Percentiles rank a stretch among this genome's conserved stretches.
phyloP scores from a whole-genome alignment of 2,329 filamentous ascomycete genomes.

The Fusarium sp. region DNA sequence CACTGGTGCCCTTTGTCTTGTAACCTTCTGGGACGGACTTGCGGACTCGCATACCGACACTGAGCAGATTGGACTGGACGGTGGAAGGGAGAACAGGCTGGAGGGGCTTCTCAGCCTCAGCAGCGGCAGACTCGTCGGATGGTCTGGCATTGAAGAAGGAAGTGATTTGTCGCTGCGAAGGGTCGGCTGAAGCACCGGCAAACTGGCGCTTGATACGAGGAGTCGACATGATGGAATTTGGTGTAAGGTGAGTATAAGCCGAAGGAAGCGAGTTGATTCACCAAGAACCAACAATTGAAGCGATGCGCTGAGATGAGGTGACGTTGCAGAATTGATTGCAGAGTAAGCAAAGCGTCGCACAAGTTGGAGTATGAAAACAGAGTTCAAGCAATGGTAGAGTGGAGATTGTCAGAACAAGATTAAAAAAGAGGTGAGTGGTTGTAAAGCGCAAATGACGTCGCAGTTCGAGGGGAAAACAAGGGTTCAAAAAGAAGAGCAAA shows the following conservation, averaged over 20 bases:
- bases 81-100: constrained; percentile 70
- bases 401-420: constrained; percentile 35
- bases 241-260: neutral
- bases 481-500: constrained; percentile 34
- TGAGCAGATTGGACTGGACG: constrained; percentile 86
- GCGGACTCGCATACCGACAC: constrained; percentile 92
- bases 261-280: neutral
- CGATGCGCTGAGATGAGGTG: constrained; percentile 16
- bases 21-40: constrained; percentile 96
- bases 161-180: constrained; percentile 73
- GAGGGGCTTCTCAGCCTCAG: constrained; percentile 44
- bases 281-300: constrained; percentile 5
- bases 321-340: constrained; percentile 4
- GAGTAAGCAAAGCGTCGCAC: constrained; percentile 12
- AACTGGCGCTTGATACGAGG: constrained; percentile 73
- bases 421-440: neutral
- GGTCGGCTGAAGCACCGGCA: constrained; percentile 69
- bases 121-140: constrained; percentile 48
- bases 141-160: constrained; percentile 67
- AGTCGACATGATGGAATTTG: constrained; percentile 60
- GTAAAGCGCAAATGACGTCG: constrained; percentile 36
- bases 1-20: constrained; percentile 73
- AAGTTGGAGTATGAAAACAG: constrained; percentile 5
- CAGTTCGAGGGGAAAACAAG: constrained; percentile 26
- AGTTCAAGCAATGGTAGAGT: constrained; percentile 23